Evolutionary conservation across 176 grass and related monocot species (phyloP), one percentile per base, ranked within the genome.

Genomic region (Oryza coarctata): DNA sequence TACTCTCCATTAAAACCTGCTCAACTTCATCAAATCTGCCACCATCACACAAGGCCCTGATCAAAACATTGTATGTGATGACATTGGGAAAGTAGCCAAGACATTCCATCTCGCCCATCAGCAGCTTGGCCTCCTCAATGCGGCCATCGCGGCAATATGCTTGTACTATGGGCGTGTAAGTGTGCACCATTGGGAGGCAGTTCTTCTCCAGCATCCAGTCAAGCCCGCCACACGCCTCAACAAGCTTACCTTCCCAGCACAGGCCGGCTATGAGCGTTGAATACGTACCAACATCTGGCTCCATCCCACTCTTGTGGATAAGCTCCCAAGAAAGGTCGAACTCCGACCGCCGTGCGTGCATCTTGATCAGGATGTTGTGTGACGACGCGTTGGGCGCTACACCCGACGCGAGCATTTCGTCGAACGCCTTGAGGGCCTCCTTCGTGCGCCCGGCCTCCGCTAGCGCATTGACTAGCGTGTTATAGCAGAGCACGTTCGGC

Each of bases 1-100:
- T 43, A 76, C 83, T 88, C 15, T 94, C 94, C 9, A 1, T 34
- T 27, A 94, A 71, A 79, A 97, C 17, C 32, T 90, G 70, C 20
- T 77, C 29, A 47, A 90, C 87, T 65, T 97, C 88, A 66, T 91
- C 84, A 60, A 93, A 91, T 50, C 74, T 92, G 33, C 12, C 82
- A 8, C 50, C 68, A 4, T 86, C 64, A 34, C 91, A 97, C 78
- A 94, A 76, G 0, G 82, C 91, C 67, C 31, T 89, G 61, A 94
- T 97, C 44, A 92, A 62, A 88, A 97, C 65, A 77, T 97, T 97
- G 76, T 97, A 97, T 55, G 91, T 92, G 71, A 94, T 75, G 13
- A 63, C 79, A 69, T 83, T 90, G 28, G 91, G 87, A 73, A 76
- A 71, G 43, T 82, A 97, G 33, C 91, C 91, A 17, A 70, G 44